Evolutionary conservation across 2,329 filamentous ascomycete species (phyloP), one percentile per base, ranked within the genome.

Genomic region (Alternaria sp.): DNA sequence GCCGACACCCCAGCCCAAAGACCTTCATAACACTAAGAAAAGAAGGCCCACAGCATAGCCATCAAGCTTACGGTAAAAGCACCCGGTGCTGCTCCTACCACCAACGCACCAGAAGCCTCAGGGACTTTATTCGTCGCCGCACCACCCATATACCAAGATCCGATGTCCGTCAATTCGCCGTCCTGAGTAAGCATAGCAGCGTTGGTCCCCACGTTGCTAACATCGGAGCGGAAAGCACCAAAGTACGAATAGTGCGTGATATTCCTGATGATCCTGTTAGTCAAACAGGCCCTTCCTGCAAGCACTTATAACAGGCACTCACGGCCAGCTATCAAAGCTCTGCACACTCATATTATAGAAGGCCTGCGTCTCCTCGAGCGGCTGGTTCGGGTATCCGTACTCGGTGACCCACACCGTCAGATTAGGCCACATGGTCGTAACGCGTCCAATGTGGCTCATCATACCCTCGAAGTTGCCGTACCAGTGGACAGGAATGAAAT

Each of bases 331-430:
- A 73, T 94, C 90, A 60, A 94, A 85, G 74, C 87, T 92, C 42
- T 86, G 82, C 52, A 84, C 76, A 3, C 85, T 87, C 68, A 81
- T 81, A 68, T 92, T 92, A 79, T 86, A 93, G 72, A 91, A 92
- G 0, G 72, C 65, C 71, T 92, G 85, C 0, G 88, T 88, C 0
- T 81, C 77, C 1, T 73, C 58, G 14, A 92, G 81, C 26, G 83
- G 79, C 67, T 85, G 81, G 61, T 88, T 76, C 54, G 80, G 74
- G 52, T 83, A 83, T 36, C 88, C 90, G 74, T 89, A 93, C 77
- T 95, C 91, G 26, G 91, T 94, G 10, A 94, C 81, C 91, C 91
- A 94, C 60, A 93, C 85, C 3, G 84, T 82, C 77, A 77, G 72
- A 80, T 86, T 77, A 17, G 69, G 71, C 63, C 79, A 82, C 36